phyloP scores from a whole-genome alignment of 768 basidiomycete genomes.

The Tricholoma bakamatsutake region DNA sequence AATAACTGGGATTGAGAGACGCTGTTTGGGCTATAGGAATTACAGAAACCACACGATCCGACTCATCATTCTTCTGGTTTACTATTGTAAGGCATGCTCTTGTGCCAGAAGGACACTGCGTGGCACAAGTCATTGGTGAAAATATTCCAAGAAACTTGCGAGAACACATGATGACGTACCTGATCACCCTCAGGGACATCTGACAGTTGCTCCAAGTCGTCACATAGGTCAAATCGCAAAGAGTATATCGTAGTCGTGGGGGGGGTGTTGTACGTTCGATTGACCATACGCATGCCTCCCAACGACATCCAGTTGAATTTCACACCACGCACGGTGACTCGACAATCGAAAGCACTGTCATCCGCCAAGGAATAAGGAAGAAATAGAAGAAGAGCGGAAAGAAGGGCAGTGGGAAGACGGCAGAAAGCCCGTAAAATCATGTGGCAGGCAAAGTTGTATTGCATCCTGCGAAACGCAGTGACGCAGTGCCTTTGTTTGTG shows the following conservation, averaged over 20 bases:
- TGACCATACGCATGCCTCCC: conserved; percentile 43
- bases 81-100: conserved; percentile 68
- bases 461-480: background rate
- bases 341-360: conserved; percentile 51
- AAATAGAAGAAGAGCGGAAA: conserved; percentile 11
- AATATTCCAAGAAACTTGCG: conserved; percentile 5
- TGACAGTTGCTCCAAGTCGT: conserved; percentile 42
- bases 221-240: conserved; percentile 65
- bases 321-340: conserved; percentile 29
- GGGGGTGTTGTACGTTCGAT: conserved; percentile 49
- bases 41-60: conserved; percentile 65
- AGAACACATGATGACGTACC: conserved; percentile 36
- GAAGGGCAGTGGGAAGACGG: conserved; percentile 6
- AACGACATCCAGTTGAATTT: conserved; percentile 60
- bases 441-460: background rate
- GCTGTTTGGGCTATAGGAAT: conserved; percentile 59
- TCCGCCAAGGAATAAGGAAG: conserved; percentile 24
- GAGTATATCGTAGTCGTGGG: conserved; percentile 59
- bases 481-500: background rate
- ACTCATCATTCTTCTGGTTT: conserved; percentile 48
- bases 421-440: conserved; percentile 18
- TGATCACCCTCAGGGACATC: conserved; percentile 55
- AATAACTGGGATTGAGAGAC: conserved; percentile 25
- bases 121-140: background rate
- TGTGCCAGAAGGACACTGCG: conserved; percentile 63